Percentiles rank a stretch among this genome's conserved stretches.
These are phyloP conservation scores for Pichia membranifaciens DNA, from an alignment of 805 yeast species.

Conservation along the genomic window DNA sequence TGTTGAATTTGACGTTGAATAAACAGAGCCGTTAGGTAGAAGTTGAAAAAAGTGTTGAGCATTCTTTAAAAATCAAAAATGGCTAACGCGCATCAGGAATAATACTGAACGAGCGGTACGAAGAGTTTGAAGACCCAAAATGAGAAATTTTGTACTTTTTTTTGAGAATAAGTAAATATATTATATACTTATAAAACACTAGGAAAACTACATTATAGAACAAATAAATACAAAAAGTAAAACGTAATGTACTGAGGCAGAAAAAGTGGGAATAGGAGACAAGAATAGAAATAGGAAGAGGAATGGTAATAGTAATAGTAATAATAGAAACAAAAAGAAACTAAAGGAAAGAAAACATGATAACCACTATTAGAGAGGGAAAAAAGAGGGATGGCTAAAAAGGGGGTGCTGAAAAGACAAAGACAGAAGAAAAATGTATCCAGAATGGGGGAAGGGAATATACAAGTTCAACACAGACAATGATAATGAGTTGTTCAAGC, in stretches of 20 bases:
- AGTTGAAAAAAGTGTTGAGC: not conserved
- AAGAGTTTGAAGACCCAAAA: too few relatives aligned
- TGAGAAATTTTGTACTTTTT: too few relatives aligned
- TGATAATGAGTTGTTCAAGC: not conserved
- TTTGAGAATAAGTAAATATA: too few relatives aligned
- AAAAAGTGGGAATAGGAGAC: not conserved
- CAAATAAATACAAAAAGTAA: not conserved
- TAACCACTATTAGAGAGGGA: not conserved
- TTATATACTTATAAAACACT: not conserved
- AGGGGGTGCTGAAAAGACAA: not conserved
- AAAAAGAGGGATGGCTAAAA: not conserved
- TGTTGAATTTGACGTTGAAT: too few relatives aligned
- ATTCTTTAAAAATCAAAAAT: not conserved
- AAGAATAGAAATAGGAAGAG: not conserved
- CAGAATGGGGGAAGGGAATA: not conserved
- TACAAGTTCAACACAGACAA: not conserved
- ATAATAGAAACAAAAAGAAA: not conserved
- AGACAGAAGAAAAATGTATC: too few relatives aligned
- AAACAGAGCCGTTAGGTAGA: too few relatives aligned
- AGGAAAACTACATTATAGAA: not conserved
- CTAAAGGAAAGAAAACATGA: not conserved
- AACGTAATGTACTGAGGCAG: not conserved
- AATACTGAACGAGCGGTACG: slow-evolving; percentile 8
- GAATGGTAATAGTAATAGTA: too few relatives aligned
- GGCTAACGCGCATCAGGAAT: not conserved